These are phyloP conservation scores for Ceratocystis lukuohia DNA, from an alignment of 2,329 filamentous ascomycete genomes.

Conservation along the genomic window DNA sequence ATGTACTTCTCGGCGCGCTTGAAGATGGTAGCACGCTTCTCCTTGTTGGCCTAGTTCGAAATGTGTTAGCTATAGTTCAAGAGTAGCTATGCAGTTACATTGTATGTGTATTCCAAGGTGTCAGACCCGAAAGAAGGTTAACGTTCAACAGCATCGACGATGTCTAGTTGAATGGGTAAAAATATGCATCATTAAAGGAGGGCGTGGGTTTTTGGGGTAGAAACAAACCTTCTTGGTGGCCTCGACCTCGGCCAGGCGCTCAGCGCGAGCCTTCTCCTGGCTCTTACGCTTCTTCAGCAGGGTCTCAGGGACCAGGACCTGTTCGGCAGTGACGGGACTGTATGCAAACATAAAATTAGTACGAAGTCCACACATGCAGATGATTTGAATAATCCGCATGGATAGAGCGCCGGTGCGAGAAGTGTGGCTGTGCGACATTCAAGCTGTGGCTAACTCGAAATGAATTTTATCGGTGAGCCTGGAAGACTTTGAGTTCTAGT, in stretches of 20 bases:
- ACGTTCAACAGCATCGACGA: slow-evolving; percentile 94
- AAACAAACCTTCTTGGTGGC: slow-evolving; percentile 83
- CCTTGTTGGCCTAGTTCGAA: slow-evolving; percentile 70
- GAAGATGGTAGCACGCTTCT: slow-evolving; percentile 98
- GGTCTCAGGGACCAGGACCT: slow-evolving; percentile 96
- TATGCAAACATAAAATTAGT: slow-evolving; percentile 57
- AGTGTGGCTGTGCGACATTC: slow-evolving; percentile 92
- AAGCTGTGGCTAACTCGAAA: slow-evolving; percentile 77
- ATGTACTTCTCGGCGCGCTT: slow-evolving; percentile 99
- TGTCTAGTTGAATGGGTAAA: slow-evolving; percentile 70
- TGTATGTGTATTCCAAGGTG: slow-evolving; percentile 25
- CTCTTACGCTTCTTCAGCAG: slow-evolving; percentile 99
- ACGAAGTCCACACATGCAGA: slow-evolving; percentile 48
- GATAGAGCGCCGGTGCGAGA: slow-evolving; percentile 73
- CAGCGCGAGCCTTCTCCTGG: slow-evolving; percentile 97
- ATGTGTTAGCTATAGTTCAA: slow-evolving; percentile 14
- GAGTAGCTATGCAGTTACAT: not conserved
- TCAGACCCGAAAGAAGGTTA: slow-evolving; percentile 99
- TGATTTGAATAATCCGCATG: slow-evolving; percentile 40
- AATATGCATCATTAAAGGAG: slow-evolving; percentile 60
- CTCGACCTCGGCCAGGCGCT: slow-evolving; percentile 63
- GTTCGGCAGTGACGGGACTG: slow-evolving; percentile 85
- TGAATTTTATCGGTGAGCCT: slow-evolving; percentile 66
- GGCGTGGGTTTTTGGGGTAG: not conserved
- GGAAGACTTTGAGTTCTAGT: slow-evolving; percentile 6